phyloP scores from a whole-genome alignment of 106 monocot genomes.

The Cymbidium sinense region DNA sequence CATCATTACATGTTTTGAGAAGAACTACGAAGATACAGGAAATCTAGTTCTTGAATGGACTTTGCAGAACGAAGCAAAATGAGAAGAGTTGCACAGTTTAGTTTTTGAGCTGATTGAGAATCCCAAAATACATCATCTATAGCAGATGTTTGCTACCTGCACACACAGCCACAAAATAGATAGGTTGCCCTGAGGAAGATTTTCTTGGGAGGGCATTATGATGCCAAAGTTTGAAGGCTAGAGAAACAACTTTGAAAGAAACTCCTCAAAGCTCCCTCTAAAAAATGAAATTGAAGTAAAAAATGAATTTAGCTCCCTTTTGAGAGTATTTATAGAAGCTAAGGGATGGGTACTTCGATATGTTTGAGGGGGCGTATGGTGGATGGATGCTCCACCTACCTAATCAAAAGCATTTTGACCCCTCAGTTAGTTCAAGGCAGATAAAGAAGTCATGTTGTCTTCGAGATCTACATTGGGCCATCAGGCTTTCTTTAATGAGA shows the following conservation, averaged over 20 bases:
- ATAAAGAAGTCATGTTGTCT: no score
- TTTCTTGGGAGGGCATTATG: background rate
- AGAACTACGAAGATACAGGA: background rate
- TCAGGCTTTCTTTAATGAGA: no score
- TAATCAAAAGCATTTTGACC: no score
- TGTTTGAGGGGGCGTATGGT: no score
- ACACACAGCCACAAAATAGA: background rate
- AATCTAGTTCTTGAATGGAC: background rate
- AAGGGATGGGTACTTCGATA: no score
- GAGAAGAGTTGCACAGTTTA: background rate
- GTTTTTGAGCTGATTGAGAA: background rate
- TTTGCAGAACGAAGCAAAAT: background rate
- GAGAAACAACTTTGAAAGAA: background rate
- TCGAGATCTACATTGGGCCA: no score
- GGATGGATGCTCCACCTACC: no score
- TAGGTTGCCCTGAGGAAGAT: background rate
- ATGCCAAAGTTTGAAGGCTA: background rate
- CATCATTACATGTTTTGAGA: background rate
- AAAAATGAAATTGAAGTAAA: background rate
- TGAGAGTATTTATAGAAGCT: no score
- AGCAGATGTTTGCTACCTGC: background rate
- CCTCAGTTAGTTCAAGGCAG: no score
- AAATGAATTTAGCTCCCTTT: background rate
- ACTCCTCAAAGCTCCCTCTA: background rate
- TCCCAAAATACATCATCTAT: background rate